Base-by-base conservation (phyloP, 1,139 yeast genomes). In the Nakaseomyces nivariensis region DNA sequence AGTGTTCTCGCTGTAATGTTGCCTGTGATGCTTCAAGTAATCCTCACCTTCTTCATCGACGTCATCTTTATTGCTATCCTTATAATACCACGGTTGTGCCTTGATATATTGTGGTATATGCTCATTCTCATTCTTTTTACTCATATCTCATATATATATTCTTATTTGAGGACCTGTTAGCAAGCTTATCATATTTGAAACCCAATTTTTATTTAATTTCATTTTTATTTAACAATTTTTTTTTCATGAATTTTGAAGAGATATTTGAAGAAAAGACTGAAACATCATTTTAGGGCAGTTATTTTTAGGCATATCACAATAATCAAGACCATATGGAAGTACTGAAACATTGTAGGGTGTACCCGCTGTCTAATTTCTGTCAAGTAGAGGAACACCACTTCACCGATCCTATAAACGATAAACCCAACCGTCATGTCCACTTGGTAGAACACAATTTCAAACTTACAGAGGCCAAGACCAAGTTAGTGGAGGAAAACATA, bases 101-200 rank as follows among this genome's bases (percentile, higher is more conserved):
- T 58, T 61, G 41, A 65, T 65, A 48, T 62, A 65, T 37, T 54
- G 53, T 2, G 68, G 68, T 10, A 65, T 56, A 48, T 64, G 67
- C 6, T 55, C 56, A 49, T 64, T 64, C 46, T 58, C 64, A 24
- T 54, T 49, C 31, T 38, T 38, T 31, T 26, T 26, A 22, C 37
- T 13, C 26, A 29, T 43, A 9, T 24, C 22, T 17, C 22, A 17
- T 2, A 17, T 17, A 17, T 17, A 17, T 17, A 17, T 17, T 2
- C 3, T 17, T 29, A 29, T 29, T 29, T 29, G 32, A 2, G 10
- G 32, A 2, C 10, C 32, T 29, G 10, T 8, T 29, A 7, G 32
- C 32, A 29, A 8, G 32, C 32, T 8, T 17, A 3, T 17, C 22
- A 17, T 17, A 17, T 2, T 17, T 17, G 3, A 17, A 17, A 17